phyloP scores from a whole-genome alignment of 2,329 filamentous ascomycete species.

The Neodidymelliopsis sp. region DNA sequence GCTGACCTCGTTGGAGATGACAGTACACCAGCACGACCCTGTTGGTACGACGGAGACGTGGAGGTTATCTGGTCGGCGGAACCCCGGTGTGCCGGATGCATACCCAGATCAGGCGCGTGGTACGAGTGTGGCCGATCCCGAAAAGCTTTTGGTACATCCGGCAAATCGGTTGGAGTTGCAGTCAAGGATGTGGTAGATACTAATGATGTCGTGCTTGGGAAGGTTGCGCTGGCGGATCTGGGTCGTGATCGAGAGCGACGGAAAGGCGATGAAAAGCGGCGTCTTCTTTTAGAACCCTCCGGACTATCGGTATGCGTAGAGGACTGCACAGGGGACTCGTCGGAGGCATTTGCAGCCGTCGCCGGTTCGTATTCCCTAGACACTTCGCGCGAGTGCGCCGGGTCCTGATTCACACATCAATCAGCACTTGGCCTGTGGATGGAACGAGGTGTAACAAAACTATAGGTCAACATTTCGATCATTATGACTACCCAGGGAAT shows the following conservation, averaged over 20 bases:
- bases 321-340: conserved; percentile 9
- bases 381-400: conserved; percentile 38
- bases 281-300: conserved; percentile 37
- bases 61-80: conserved; percentile 19
- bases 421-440: conserved; percentile 41
- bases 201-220: conserved; percentile 29
- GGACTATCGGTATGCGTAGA: conserved; percentile 20
- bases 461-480: conserved; percentile 37
- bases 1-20: conserved; percentile 38
- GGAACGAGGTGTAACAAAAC: conserved; percentile 2
- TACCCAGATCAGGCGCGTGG: conserved; percentile 42
- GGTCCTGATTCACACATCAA: conserved; percentile 49
- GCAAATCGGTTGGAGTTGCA: conserved; percentile 2
- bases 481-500: conserved; percentile 30
- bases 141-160: conserved; percentile 16
- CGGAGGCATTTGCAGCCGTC: conserved; percentile 21
- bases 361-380: conserved; percentile 42
- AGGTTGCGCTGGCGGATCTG: conserved; percentile 38
- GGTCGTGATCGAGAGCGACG: conserved; percentile 40
- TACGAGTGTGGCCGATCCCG: conserved; percentile 36
- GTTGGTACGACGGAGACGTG: conserved; percentile 7
- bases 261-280: conserved; percentile 45
- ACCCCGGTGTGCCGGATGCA: conserved; percentile 20
- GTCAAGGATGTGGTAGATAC: conserved; percentile 14
- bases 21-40: conserved; percentile 30